Base-by-base conservation (phyloP, 441 rosid species). In the Francoa sonchifolia region DNA sequence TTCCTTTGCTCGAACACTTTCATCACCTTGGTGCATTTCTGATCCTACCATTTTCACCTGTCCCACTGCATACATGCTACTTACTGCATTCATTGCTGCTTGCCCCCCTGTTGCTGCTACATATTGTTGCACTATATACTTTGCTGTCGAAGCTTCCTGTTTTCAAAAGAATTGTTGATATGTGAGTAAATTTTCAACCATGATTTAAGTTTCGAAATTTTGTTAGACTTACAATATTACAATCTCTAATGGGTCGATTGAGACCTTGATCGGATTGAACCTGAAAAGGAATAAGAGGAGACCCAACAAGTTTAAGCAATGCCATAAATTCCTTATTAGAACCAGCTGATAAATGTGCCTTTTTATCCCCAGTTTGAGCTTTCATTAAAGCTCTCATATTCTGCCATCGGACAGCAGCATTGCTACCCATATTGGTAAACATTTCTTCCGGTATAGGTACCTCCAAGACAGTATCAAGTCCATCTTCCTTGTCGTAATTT, bases 361-460 rank as follows among this genome's bases (percentile, higher is more conserved):
- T 52, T 43, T 57, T 23, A 20, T 63, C 56, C 8, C 62, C 57
- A 0, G 69, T 46, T 19, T 73, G 78, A 57, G 77, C 77, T 58
- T 52, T 77, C 95, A 89, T 84, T 40, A 82, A 67, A 15, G 72
- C 56, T 0, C 75, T 65, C 71, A 89, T 70, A 45, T 85, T 85
- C 13, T 70, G 79, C 96, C 96, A 89, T 17, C 95, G 59, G 0
- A 74, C 67, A 5, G 66, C 41, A 1, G 80, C 82, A 19, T 69
- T 82, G 70, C 48, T 66, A 15, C 95, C 95, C 94, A 84, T 81
- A 45, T 61, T 79, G 47, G 64, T 43, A 61, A 79, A 89, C 97
- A 89, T 84, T 57, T 89, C 97, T 42, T 89, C 97, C 0, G 97
- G 97, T 0, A 89, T 68, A 0, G 97, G 97, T 23, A 89, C 97